phyloP scores from a whole-genome alignment of 345 rosid genomes.

The Raphanus sativus region DNA sequence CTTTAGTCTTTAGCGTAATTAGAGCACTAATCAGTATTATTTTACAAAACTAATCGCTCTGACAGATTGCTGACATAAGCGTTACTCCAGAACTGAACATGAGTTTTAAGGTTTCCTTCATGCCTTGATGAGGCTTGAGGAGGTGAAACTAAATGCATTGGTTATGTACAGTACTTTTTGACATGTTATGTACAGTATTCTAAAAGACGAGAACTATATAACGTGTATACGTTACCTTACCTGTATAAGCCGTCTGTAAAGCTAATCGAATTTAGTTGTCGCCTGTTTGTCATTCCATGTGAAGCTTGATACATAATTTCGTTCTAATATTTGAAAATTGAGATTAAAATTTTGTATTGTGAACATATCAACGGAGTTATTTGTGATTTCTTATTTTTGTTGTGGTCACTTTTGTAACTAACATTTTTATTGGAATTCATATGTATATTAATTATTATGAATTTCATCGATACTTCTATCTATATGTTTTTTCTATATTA shows the following conservation, averaged over 20 bases:
- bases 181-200: neutral
- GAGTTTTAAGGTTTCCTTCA: neutral
- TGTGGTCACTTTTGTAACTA: neutral
- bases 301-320: neutral
- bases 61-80: conserved; percentile 33
- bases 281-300: neutral
- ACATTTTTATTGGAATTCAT: neutral
- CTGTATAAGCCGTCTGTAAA: neutral
- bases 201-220: neutral
- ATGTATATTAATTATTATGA: neutral
- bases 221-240: neutral
- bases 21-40: conserved; percentile 36
- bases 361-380: neutral
- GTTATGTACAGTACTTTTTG: neutral
- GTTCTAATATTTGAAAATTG: neutral
- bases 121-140: neutral
- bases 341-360: neutral
- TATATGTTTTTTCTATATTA: too few species aligned
- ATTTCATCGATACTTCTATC: too few species aligned
- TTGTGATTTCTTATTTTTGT: neutral
- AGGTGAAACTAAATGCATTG: neutral
- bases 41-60: conserved; percentile 2
- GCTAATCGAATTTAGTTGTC: neutral
- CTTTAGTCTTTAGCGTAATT: conserved; percentile 21
- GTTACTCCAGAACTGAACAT: conserved; percentile 11